Evolutionary conservation across 352 stramenopile species (phyloP).

Genomic region (Achlya hypogyna): DNA sequence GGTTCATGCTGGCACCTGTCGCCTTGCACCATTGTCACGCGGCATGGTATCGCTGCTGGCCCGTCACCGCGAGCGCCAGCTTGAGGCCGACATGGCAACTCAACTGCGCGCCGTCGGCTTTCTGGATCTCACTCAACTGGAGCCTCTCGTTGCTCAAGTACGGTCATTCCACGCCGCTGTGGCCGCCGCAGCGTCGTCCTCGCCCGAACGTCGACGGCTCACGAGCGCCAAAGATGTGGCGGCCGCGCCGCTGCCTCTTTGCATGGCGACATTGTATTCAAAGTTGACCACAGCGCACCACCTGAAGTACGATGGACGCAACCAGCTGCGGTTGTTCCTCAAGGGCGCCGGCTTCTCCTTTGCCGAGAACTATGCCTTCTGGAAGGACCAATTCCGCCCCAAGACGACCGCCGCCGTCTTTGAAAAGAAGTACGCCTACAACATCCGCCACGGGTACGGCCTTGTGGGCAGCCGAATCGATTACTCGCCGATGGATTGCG

Average conservation of each 20-base stretch:
- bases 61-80: slow-evolving; percentile 31
- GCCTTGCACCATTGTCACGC: slow-evolving; percentile 26
- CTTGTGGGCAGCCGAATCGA: slow-evolving; percentile 66
- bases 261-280: slow-evolving; percentile 64
- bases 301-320: slow-evolving; percentile 77
- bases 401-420: slow-evolving; percentile 52
- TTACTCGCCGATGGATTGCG: slow-evolving; percentile 51
- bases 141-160: slow-evolving; percentile 33
- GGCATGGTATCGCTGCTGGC: slow-evolving; percentile 32
- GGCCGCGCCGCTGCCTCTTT: slow-evolving; percentile 57
- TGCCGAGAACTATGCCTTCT: slow-evolving; percentile 67
- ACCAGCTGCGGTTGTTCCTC: slow-evolving; percentile 80
- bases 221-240: slow-evolving; percentile 4
- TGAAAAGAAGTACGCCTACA: slow-evolving; percentile 77
- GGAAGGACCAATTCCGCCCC: slow-evolving; percentile 59
- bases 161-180: too few species aligned
- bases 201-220: too few species aligned
- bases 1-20: slow-evolving; percentile 36
- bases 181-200: too few species aligned
- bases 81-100: slow-evolving; percentile 31
- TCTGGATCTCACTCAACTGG: slow-evolving; percentile 35
- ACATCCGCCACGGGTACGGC: slow-evolving; percentile 82
- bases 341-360: slow-evolving; percentile 75
- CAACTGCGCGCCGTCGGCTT: slow-evolving; percentile 29
- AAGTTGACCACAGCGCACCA: slow-evolving; percentile 69